Conservation (phyloP, 1,284 basidiomycete genomes). For the Cryptococcus amylolentus region DNA sequence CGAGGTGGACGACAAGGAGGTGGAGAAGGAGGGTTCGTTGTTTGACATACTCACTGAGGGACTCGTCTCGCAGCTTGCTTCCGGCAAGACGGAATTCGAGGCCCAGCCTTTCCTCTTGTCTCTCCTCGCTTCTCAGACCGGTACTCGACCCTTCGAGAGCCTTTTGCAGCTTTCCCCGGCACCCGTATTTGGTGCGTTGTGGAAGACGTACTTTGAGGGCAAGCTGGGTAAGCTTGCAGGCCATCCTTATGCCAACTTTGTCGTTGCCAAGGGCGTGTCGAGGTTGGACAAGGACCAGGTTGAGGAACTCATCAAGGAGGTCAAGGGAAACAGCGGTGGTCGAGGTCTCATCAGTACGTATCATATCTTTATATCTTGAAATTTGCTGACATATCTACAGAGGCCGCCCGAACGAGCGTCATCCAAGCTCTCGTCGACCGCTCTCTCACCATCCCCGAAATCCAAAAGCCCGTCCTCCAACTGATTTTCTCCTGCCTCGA, state of each 20-base stretch:
- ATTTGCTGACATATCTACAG: constrained; percentile 39
- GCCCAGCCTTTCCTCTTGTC: constrained; percentile 56
- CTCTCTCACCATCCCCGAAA: constrained; percentile 53
- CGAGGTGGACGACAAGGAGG: constrained; percentile 63
- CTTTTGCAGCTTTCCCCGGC: constrained; percentile 63
- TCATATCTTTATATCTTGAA: constrained; percentile 3
- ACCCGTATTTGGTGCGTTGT: constrained; percentile 64
- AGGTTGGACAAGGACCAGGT: constrained; percentile 60
- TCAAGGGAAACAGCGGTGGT: constrained; percentile 55
- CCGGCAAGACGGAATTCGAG: constrained; percentile 2
- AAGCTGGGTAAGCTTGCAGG: constrained; percentile 67
- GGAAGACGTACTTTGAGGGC: constrained; percentile 69
- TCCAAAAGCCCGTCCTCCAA: constrained; percentile 51
- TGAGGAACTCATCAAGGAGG: constrained; percentile 58
- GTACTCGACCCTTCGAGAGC: constrained; percentile 81
- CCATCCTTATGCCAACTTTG: constrained; percentile 90
- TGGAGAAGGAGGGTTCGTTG: constrained; percentile 63
- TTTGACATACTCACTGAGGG: constrained; percentile 79
- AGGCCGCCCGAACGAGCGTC: constrained; percentile 61
- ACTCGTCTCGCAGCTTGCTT: not conserved
- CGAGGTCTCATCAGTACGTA: constrained; percentile 57
- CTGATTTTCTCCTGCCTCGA: constrained; percentile 62
- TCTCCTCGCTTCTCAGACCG: constrained; percentile 74
- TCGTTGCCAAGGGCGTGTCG: constrained; percentile 71
- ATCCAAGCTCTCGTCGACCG: constrained; percentile 70